Evolutionary conservation across 805 yeast genomes (phyloP).

Genomic region (Komagataella ulmi): DNA sequence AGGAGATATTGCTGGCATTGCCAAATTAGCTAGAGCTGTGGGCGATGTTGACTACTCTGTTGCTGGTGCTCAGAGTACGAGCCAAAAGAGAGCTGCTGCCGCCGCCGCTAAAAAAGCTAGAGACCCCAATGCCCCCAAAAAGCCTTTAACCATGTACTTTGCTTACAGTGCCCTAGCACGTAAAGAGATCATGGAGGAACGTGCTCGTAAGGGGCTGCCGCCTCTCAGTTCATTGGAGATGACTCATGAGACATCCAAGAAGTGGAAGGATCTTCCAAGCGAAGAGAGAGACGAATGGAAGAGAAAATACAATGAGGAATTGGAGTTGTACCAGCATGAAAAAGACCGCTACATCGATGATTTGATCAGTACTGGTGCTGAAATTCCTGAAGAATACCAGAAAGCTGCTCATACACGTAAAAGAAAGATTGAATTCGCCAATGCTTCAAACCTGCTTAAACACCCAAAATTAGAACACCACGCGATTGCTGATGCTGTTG

Average conservation of each 20-base stretch:
- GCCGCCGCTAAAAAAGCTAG: constrained; percentile 22
- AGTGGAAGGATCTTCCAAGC: constrained; percentile 67
- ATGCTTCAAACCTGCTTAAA: background rate
- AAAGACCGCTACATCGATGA: constrained; percentile 17
- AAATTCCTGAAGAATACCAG: background rate
- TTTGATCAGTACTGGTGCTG: constrained; percentile 10
- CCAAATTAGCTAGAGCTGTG: background rate
- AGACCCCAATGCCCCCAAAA: constrained; percentile 94
- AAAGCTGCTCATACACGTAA: background rate
- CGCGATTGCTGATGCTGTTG: background rate
- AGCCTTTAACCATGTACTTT: constrained; percentile 83
- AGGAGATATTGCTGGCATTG: background rate
- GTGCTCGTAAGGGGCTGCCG: constrained; percentile 43
- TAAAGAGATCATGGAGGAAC: constrained; percentile 55
- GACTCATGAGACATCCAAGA: constrained; percentile 63
- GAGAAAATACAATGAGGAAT: constrained; percentile 36
- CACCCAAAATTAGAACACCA: background rate
- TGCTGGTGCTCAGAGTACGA: constrained; percentile 1
- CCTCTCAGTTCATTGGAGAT: constrained; percentile 65
- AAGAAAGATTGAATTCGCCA: background rate
- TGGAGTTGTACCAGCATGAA: constrained; percentile 19
- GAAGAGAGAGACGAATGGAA: constrained; percentile 65
- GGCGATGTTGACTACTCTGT: background rate
- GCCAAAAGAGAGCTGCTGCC: constrained; percentile 3
- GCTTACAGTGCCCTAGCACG: constrained; percentile 65